Conservation (phyloP, 2,329 filamentous ascomycete species). For the Ceratocystis smalleyi region DNA sequence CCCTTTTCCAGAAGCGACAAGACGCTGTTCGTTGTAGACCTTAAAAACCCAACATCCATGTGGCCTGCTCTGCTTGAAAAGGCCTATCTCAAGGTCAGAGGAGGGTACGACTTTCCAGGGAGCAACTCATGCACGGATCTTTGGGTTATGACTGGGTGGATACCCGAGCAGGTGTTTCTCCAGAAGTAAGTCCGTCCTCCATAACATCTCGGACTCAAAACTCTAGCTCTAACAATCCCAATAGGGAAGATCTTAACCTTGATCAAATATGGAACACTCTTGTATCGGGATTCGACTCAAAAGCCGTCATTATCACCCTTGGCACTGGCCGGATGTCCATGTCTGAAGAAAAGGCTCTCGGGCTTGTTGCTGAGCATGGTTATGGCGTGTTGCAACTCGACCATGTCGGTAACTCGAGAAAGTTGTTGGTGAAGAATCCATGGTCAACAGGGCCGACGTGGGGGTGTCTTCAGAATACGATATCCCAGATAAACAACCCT, state of each 20-base stretch:
- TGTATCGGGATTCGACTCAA: constrained; percentile 54
- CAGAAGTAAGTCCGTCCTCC: constrained; percentile 40
- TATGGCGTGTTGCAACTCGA: constrained; percentile 81
- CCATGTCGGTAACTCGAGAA: constrained; percentile 40
- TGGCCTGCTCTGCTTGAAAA: constrained; percentile 94
- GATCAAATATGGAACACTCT: constrained; percentile 66
- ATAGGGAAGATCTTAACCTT: constrained; percentile 60
- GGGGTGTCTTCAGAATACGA: constrained; percentile 1
- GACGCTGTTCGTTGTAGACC: constrained; percentile 73
- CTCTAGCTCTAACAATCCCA: background rate
- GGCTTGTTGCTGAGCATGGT: constrained; percentile 79
- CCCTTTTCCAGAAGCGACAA: constrained; percentile 61
- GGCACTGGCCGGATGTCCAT: constrained; percentile 71
- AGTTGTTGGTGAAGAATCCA: constrained; percentile 83
- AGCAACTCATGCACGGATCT: constrained; percentile 94
- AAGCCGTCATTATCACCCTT: constrained; percentile 74
- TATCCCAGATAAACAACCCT: constrained; percentile 19
- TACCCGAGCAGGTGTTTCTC: constrained; percentile 86
- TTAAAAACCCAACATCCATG: constrained; percentile 61
- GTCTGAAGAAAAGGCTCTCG: constrained; percentile 63
- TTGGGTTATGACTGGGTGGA: constrained; percentile 87
- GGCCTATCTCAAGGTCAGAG: constrained; percentile 85
- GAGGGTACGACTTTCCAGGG: constrained; percentile 93
- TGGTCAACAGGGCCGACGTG: constrained; percentile 56
- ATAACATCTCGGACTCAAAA: no score